Base-by-base conservation (phyloP, 768 basidiomycete genomes). In the Porphyrellus cyaneotinctus region DNA sequence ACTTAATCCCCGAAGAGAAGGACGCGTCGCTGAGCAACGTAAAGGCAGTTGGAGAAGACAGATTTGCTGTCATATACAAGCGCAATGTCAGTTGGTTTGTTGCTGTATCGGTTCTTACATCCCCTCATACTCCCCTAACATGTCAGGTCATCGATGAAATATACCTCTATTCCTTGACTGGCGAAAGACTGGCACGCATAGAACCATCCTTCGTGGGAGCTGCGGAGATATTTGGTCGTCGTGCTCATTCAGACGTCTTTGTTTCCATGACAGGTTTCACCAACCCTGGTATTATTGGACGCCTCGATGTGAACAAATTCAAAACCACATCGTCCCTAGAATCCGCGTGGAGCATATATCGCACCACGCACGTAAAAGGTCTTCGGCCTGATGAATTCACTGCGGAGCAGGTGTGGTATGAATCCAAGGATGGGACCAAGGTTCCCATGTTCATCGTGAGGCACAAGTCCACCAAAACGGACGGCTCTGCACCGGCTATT, bases 371-470 rank as follows among this genome's bases (percentile, higher is more conserved):
- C 36, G 78, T 90, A 14, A 75, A 75, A 20, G 86, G 84, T 4
- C 70, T 92, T 32, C 73, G 77, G 45, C 74, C 81, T 0, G 78
- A 83, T 9, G 87, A 92, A 41, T 92, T 92, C 58, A 74, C 80
- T 28, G 74, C 82, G 30, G 76, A 78, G 52, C 90, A 92, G 70
- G 85, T 90, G 18, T 93, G 90, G 85, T 92, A 84, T 61, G 66
- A 74, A 18, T 84, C 83, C 68, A 87, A 85, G 66, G 91, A 92
- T 62, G 88, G 88, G 2, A 91, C 88, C 6, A 78, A 76, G 48
- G 74, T 93, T 32, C 91, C 91, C 2, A 91, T 93, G 90, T 92
- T 91, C 62, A 77, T 93, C 56, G 86, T 91, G 20, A 78, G 83
- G 43, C 88, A 87, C 64, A 85, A 85, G 65, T 77, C 75, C 33